Base-by-base conservation (phyloP, 768 basidiomycete species). In the Erythrobasidium yunnanense region DNA sequence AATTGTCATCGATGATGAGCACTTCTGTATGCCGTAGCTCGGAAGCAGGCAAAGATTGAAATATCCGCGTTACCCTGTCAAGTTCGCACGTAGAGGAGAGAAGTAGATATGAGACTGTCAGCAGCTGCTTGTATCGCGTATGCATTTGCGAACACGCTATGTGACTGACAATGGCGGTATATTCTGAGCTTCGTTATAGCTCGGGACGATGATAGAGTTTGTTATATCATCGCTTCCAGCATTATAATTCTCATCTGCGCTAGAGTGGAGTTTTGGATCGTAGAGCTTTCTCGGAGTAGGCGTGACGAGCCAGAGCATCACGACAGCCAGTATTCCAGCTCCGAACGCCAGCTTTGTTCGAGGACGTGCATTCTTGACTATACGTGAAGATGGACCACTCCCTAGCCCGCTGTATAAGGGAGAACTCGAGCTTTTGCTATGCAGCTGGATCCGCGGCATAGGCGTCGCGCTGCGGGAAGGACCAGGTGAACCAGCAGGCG, bases 1-100 rank as follows among this genome's bases (percentile, higher is more conserved):
- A 71, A 54, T 71, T 62, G 57, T 74, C 73, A 55, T 74, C 73
- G 46, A 74, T 72, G 42, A 74, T 69, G 57, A 74, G 7, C 53
- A 74, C 52, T 67, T 74, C 73, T 15, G 69, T 66, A 25, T 47
- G 29, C 22, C 53, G 20, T n/a, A 54, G 33, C 33, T 52, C 35
- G 13, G 17, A 23, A 49, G 55, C 27, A 46, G 49, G 60, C 2
- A 63, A 7, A n/a, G 60, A 45, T 51, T 63, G 60, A 33, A 63
- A 63, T 29, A 63, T 51, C 30, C 60, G 60, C 30, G 60, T 30
- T 2, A 63, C 38, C n/a, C 60, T 63, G 32, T 11, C 7, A 58
- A 15, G 35, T 11, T 22, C 34, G 13, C 34, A 55, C 25, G 25
- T 25, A 23, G 29, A 22, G n/a, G n/a, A n/a, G n/a, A n/a, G n/a